A percentile compares a stretch with the other conserved stretches of the same genome.
These are phyloP conservation scores for Saccharomyces eubayanus DNA, from an alignment of 805 yeast genomes.

Conservation along the genomic window DNA sequence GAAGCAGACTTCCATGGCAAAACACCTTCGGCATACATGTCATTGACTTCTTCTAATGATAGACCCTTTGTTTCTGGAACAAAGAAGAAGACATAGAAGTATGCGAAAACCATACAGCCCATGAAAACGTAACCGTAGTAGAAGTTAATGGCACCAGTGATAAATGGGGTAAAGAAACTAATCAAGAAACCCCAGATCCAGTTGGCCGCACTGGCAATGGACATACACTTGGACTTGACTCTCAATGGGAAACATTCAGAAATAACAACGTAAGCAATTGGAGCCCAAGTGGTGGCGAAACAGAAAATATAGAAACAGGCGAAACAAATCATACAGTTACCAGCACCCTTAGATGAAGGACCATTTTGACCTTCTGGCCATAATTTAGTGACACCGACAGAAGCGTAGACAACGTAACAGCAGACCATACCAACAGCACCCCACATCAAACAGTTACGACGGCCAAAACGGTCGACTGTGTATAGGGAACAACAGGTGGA, in stretches of 20 bases:
- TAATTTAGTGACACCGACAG: slow-evolving; percentile 47
- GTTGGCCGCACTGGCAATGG: slow-evolving; percentile 54
- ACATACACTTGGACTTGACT: slow-evolving; percentile 51
- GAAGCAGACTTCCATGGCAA: slow-evolving; percentile 37
- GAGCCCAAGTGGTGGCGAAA: slow-evolving; percentile 75
- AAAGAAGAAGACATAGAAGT: slow-evolving; percentile 60
- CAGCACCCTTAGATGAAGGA: slow-evolving; percentile 40
- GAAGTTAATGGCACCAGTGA: slow-evolving; percentile 55
- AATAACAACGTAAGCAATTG: slow-evolving; percentile 54
- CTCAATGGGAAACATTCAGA: slow-evolving; percentile 69
- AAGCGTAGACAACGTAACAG: slow-evolving; percentile 43
- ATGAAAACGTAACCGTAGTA: slow-evolving; percentile 56
- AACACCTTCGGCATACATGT: slow-evolving; percentile 37
- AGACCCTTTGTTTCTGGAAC: slow-evolving; percentile 74
- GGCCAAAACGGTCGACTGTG: slow-evolving; percentile 48
- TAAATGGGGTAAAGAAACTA: slow-evolving; percentile 62
- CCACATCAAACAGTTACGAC: slow-evolving; percentile 39
- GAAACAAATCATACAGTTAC: slow-evolving; percentile 62
- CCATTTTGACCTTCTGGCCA: slow-evolving; percentile 32
- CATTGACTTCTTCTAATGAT: slow-evolving; percentile 72
- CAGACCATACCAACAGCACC: slow-evolving; percentile 43
- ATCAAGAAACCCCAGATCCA: slow-evolving; percentile 65
- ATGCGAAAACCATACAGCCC: slow-evolving; percentile 46
- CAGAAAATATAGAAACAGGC: slow-evolving; percentile 64
- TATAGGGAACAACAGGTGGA: slow-evolving; percentile 48